Evolutionary conservation across 225 moss, liverwort and hornwort species (phyloP), one percentile per base, ranked within the genome.

Genomic region (Antitrichia curtipendula): DNA sequence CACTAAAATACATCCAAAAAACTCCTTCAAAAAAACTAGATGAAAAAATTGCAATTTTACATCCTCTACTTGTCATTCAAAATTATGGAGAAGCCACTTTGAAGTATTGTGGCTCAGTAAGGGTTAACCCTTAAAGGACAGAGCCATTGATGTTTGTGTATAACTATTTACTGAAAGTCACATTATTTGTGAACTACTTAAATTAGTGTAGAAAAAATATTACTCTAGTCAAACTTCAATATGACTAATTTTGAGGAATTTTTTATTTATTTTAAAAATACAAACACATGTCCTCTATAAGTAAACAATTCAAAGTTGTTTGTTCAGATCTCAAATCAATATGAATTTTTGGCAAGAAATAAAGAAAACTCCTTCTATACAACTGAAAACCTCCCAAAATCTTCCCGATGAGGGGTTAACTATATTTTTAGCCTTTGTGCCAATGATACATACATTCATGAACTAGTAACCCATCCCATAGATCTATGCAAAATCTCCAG

Each of bases 21-120:
- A 31, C 3, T 11, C 2, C 5, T 1, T 15, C 4, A 14, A 27
- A 7, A 11, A 31, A 7, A 7, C 41, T 47, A 4, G 16, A 73
- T 73, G 31, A 73, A 47, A 47, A 49, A n/a, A n/a, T n/a, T n/a
- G n/a, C n/a, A n/a, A n/a, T n/a, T n/a, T n/a, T n/a, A 31, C 7
- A 47, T 18, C 11, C 0, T 72, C 18, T 72, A 72, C 17, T 45
- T 29, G 43, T 72, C 6, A 25, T 72, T 29, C 1, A 0, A 72
- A 72, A 45, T 29, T 6, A 45, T 72, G 4, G 2, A 10, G 0
- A 18, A 45, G 45, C 5, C 2, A 28, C 6, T 71, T 16, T 71
- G 9, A 72, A 72, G 17, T 45, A 2, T 0, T 5, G 0, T 72
- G n/a, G n/a, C n/a, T n/a, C n/a, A n/a, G n/a, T n/a, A n/a, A n/a